phyloP scores from a whole-genome alignment of 164 flowering plant species.

The Magnolia sinica region DNA sequence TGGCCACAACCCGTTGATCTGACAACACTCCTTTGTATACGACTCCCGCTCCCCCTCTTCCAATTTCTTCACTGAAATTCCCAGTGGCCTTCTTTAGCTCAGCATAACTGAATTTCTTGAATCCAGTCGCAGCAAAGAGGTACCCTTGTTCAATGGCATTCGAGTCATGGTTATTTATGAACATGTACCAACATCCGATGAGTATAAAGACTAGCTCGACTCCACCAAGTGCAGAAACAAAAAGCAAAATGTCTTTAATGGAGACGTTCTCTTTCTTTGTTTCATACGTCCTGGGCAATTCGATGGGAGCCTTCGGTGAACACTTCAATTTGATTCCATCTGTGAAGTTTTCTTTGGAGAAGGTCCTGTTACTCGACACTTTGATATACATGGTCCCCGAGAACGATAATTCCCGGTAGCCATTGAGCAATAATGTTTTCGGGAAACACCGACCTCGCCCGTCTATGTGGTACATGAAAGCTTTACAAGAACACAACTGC shows the following conservation, averaged over 20 bases:
- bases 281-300: background rate
- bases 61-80: constrained; percentile 4
- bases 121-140: background rate
- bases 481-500: constrained; percentile 11
- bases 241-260: background rate
- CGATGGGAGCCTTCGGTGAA: background rate
- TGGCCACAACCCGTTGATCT: constrained; percentile 18
- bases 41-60: constrained; percentile 15
- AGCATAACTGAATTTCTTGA: background rate
- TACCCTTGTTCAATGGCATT: constrained; percentile 3
- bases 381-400: constrained; percentile 9
- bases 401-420: background rate
- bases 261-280: background rate
- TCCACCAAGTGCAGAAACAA: constrained; percentile 16
- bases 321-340: background rate
- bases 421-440: constrained; percentile 11
- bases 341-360: background rate
- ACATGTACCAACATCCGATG: constrained; percentile 12
- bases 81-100: constrained; percentile 5
- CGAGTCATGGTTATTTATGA: background rate
- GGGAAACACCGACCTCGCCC: constrained; percentile 10
- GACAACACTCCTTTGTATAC: constrained; percentile 28
- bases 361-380: constrained; percentile 4
- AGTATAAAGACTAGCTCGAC: constrained; percentile 15
- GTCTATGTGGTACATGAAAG: background rate